These are phyloP conservation scores for Pichia thaimueangensis DNA, from an alignment of 805 yeast species.

Conservation along the genomic window DNA sequence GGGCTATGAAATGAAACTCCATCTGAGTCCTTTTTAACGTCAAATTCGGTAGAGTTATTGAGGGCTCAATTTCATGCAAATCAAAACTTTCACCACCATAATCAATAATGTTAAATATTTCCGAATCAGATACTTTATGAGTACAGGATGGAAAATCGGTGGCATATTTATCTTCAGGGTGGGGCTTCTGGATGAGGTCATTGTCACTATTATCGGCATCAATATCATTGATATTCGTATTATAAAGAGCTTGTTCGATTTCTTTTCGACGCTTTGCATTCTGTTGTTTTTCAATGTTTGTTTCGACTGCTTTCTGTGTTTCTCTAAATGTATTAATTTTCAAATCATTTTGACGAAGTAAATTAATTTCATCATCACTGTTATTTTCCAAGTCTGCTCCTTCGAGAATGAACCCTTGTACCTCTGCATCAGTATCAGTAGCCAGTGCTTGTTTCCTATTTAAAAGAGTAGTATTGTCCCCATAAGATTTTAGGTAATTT, in stretches of 20 bases:
- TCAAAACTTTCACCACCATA: constrained; percentile 1
- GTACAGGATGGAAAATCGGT: too few species aligned
- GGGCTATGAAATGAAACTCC: background rate
- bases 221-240: constrained; percentile 2
- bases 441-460: too few species aligned
- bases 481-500: constrained; percentile 5
- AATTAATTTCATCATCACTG: background rate
- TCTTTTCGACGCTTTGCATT: constrained; percentile 6
- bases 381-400: constrained; percentile 16
- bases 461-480: background rate
- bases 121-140: too few species aligned
- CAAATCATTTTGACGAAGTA: background rate
- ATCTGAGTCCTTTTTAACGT: background rate
- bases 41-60: too few species aligned
- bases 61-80: too few species aligned
- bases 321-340: background rate
- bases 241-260: constrained; percentile 3
- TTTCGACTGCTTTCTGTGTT: background rate
- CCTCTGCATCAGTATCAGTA: constrained; percentile 12
- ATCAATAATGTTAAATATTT: background rate
- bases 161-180: too few species aligned
- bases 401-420: constrained; percentile 18
- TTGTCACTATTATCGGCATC: background rate
- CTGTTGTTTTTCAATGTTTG: background rate
- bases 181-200: too few species aligned